A percentile compares a stretch with the other conserved stretches of the same genome.
phyloP scores from a whole-genome alignment of 768 basidiomycete species.

The Infundibulicybe gibba region DNA sequence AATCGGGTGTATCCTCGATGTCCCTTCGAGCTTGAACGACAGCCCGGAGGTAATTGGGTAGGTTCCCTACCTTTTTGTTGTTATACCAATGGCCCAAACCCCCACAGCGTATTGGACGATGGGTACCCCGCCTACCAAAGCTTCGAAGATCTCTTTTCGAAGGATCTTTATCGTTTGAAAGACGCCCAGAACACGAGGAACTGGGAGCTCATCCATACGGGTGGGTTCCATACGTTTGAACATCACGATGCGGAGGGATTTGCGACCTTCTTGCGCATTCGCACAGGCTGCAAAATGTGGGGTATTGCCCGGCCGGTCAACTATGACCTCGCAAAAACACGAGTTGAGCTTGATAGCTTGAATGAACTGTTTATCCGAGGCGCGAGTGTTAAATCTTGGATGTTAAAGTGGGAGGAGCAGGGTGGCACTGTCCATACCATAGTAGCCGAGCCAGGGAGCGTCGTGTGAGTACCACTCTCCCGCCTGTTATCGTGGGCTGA shows the following conservation, averaged over 20 bases:
- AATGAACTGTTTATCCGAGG: not conserved
- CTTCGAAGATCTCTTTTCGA: not conserved
- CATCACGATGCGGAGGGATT: conserved; percentile 10
- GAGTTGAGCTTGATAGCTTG: not conserved
- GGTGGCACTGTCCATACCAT: not conserved
- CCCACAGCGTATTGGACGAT: no score
- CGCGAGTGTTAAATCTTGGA: not conserved
- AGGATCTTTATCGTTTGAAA: not conserved
- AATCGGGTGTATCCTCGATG: no score
- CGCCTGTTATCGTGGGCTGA: not conserved
- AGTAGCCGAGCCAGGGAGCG: not conserved
- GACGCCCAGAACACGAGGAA: not conserved
- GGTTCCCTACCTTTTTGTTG: no score
- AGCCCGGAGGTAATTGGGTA: no score
- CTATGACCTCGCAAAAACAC: not conserved
- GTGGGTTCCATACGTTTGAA: conserved; percentile 1
- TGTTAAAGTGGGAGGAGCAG: not conserved
- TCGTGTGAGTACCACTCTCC: not conserved
- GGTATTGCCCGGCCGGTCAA: not conserved
- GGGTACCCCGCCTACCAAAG: no score
- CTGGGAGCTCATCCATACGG: conserved; percentile 4
- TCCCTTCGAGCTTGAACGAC: no score
- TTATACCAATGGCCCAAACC: no score
- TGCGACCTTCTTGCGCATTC: conserved; percentile 2
- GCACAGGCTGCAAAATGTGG: conserved; percentile 10